Evolutionary conservation across 352 stramenopile species (phyloP).

Genomic region (Phytopythium litorale): DNA sequence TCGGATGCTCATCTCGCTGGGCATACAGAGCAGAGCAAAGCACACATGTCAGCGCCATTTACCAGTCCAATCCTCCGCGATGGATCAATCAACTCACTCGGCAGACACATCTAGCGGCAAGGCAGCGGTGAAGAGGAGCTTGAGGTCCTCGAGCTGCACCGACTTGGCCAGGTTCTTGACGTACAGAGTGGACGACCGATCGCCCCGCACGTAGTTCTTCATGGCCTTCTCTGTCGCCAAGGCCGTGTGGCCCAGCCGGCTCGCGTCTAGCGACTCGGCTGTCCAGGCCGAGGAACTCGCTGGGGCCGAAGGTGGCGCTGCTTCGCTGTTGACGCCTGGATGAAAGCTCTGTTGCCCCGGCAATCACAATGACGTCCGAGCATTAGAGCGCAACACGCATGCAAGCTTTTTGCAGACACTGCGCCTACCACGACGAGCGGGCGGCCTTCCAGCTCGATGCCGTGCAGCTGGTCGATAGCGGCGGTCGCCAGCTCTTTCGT

Average conservation of each 20-base stretch:
- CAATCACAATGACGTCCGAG: neutral
- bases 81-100: conserved; percentile 20
- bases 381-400: neutral
- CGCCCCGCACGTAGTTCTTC: conserved; percentile 60
- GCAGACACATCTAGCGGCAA: conserved; percentile 18
- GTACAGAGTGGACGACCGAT: conserved; percentile 59
- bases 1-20: conserved; percentile 46
- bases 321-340: neutral
- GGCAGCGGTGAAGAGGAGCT: conserved; percentile 43
- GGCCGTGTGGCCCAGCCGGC: conserved; percentile 15
- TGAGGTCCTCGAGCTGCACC: conserved; percentile 39
- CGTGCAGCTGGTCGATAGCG: conserved; percentile 43
- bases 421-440: conserved; percentile 48
- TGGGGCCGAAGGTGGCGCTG: neutral
- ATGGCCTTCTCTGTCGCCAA: conserved; percentile 50
- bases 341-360: conserved; percentile 18
- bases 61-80: neutral
- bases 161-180: conserved; percentile 77
- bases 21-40: neutral
- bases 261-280: conserved; percentile 17
- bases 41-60: neutral
- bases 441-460: conserved; percentile 41
- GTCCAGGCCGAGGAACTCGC: conserved; percentile 12
- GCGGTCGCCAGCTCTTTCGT: conserved; percentile 25
- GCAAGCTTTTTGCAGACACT: no score